These are phyloP conservation scores for Blastosporella zonata DNA, from an alignment of 1,284 basidiomycete species.

Conservation along the genomic window DNA sequence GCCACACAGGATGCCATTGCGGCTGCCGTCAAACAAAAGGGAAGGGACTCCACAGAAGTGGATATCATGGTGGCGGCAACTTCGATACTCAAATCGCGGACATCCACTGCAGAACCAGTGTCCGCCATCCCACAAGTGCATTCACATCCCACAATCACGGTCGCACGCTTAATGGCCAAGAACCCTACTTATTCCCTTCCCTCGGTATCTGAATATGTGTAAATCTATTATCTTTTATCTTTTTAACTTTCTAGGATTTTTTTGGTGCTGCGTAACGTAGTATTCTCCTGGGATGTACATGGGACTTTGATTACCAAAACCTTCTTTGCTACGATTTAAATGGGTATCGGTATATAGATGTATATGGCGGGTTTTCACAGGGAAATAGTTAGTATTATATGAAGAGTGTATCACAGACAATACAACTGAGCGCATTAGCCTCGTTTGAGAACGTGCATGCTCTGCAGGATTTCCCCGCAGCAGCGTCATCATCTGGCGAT, in stretches of 20 bases:
- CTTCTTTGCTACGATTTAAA: constrained; percentile 13
- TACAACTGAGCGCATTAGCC: constrained; percentile 34
- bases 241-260: constrained; percentile 15
- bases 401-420: constrained; percentile 40
- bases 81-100: constrained; percentile 44
- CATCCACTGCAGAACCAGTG: constrained; percentile 18
- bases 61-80: constrained; percentile 67
- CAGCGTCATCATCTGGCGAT: constrained; percentile 15
- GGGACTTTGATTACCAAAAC: constrained; percentile 21
- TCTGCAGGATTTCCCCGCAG: constrained; percentile 35
- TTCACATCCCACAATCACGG: constrained; percentile 17
- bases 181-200: constrained; percentile 30
- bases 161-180: constrained; percentile 22
- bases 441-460: constrained; percentile 44
- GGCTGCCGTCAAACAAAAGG: constrained; percentile 63
- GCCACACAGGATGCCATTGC: constrained; percentile 73
- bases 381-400: constrained; percentile 25
- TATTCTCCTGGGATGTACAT: constrained; percentile 23
- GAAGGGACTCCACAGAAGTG: constrained; percentile 59
- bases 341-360: constrained; percentile 18
- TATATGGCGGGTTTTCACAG: constrained; percentile 13
- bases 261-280: constrained; percentile 22
- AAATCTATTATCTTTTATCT: constrained; percentile 23
- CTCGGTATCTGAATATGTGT: constrained; percentile 40
- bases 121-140: constrained; percentile 16